Conservation (phyloP, 2,329 filamentous ascomycete genomes). For the Aspergillus sp. region DNA sequence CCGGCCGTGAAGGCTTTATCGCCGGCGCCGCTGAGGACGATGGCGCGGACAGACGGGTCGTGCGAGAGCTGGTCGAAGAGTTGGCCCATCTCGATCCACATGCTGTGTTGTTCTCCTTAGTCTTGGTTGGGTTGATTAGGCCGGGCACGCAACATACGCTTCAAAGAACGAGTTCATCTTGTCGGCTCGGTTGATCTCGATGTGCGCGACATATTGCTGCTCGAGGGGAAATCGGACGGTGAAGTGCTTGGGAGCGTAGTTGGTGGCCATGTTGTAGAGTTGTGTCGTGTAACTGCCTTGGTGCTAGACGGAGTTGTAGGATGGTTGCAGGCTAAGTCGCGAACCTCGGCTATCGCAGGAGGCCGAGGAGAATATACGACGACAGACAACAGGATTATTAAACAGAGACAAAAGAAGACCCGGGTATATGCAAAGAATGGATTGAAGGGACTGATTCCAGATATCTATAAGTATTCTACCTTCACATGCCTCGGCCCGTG, state of each 20-base stretch:
- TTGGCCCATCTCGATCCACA: conserved; percentile 72
- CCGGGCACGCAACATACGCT: too few relatives aligned
- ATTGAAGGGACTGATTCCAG: too few relatives aligned
- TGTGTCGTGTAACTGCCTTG: too few relatives aligned
- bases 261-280: conserved; percentile 7
- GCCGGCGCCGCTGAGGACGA: conserved; percentile 73
- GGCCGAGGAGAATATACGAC: too few relatives aligned
- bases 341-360: too few relatives aligned
- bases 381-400: too few relatives aligned
- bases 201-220: conserved; percentile 65
- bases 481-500: too few relatives aligned
- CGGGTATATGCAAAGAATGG: too few relatives aligned
- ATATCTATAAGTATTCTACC: too few relatives aligned
- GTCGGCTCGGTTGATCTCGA: conserved; percentile 77
- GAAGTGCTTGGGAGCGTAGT: conserved; percentile 48
- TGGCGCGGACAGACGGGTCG: conserved; percentile 62
- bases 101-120: conserved; percentile 34
- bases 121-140: background rate
- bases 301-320: too few relatives aligned
- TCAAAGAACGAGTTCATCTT: conserved; percentile 86
- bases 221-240: conserved; percentile 56
- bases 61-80: conserved; percentile 65
- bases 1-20: conserved; percentile 78
- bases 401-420: too few relatives aligned
- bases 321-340: too few relatives aligned